Base-by-base conservation (phyloP, 345 rosid species). In the Euphorbia pulcherrima region DNA sequence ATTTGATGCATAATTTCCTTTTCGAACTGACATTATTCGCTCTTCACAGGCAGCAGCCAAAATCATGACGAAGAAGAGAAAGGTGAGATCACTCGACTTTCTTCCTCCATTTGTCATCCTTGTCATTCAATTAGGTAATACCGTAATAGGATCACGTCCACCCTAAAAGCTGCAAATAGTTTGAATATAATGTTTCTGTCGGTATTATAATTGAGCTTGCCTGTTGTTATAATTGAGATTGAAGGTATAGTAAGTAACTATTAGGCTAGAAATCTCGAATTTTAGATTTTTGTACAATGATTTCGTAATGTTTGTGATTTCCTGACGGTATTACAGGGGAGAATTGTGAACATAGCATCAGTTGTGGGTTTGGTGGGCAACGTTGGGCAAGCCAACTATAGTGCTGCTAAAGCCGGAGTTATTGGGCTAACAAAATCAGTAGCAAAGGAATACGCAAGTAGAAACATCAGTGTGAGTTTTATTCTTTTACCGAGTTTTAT, bases 371-470 rank as follows among this genome's bases (percentile, higher is more conserved):
- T 94, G 76, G 84, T 89, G 72, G 97, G 97, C 72, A 94, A 94
- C n/a, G 69, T 59, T 26, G 99, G 99, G 30, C 99, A 94, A 86
- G 96, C 97, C 72, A 94, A 94, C 85, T 94, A 91, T 71, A 88
- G 93, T 75, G 99, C 99, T 35, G 96, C 99, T 21, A 94, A 94
- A 82, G 99, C 93, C 24, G 97, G 99, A 75, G 99, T 94, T 72
- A 94, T 94, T 82, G 89, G 95, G 50, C 63, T 94, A 24, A 89
- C 97, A 67, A 94, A 94, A 78, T 71, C 85, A 73, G 90, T 79
- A 62, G 99, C 99, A 24, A 92, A 74, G 83, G 99, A 94, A 76
- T 89, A 85, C 82, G 85, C 96, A 3, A 81, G 96, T 88, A 83
- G 99, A 83, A 89, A 88, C 68, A 90, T 94, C 33, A 94, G 83